Evolutionary conservation across 768 basidiomycete species (phyloP).

Genomic region (Hortiboletus campestris): DNA sequence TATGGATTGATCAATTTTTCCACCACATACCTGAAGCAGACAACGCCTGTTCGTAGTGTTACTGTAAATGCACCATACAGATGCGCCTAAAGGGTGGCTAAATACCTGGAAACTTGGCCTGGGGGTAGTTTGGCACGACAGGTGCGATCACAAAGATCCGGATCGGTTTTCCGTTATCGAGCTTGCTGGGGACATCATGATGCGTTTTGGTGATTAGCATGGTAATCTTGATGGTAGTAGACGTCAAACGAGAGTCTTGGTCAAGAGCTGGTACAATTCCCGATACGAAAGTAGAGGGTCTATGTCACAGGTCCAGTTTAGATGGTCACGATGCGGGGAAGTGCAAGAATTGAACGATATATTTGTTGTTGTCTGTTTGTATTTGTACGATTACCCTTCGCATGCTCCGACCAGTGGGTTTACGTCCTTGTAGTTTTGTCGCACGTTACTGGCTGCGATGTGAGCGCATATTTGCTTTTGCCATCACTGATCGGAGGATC

Average conservation of each 20-base stretch:
- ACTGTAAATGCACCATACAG: neutral
- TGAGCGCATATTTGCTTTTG: too few relatives aligned
- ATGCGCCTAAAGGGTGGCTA: neutral
- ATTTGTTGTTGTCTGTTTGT: too few relatives aligned
- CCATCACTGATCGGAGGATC: too few relatives aligned
- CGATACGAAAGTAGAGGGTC: too few relatives aligned
- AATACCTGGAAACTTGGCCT: slow-evolving; percentile 86
- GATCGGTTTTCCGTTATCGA: slow-evolving; percentile 63
- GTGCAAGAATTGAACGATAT: too few relatives aligned
- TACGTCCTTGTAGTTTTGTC: too few relatives aligned
- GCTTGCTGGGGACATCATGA: slow-evolving; percentile 72
- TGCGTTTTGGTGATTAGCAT: slow-evolving; percentile 85
- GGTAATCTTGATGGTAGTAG: slow-evolving; percentile 14
- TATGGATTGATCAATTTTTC: neutral
- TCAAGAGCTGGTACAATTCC: neutral
- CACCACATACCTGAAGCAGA: slow-evolving; percentile 67
- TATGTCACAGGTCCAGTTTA: too few relatives aligned
- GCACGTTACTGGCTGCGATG: too few relatives aligned
- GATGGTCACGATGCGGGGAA: too few relatives aligned
- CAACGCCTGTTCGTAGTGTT: slow-evolving; percentile 51
- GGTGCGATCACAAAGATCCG: slow-evolving; percentile 85
- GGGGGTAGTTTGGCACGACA: slow-evolving; percentile 74
- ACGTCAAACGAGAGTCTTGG: neutral
- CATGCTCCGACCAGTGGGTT: rapidly evolving
- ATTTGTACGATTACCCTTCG: too few relatives aligned